These are phyloP conservation scores for Exophiala oligosperma DNA, from an alignment of 2,329 filamentous ascomycete species.

Conservation along the genomic window DNA sequence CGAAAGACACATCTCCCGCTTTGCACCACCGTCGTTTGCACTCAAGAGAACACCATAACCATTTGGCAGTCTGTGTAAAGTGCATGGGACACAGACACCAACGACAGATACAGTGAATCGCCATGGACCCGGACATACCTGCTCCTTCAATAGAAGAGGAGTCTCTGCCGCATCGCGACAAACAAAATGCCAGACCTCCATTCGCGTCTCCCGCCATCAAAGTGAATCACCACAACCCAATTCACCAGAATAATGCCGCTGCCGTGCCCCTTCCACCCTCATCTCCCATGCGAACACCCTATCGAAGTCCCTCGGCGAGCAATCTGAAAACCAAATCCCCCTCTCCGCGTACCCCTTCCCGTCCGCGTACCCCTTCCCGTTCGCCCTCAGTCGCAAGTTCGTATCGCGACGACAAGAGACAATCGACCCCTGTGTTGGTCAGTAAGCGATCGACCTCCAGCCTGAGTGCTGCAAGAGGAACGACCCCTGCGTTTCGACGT, in stretches of 20 bases:
- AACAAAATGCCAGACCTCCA: background rate
- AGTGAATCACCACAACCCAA: constrained; percentile 11
- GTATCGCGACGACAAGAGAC: constrained; percentile 22
- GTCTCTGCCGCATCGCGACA: constrained; percentile 6
- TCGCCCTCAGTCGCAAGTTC: constrained; percentile 28
- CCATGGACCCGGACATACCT: constrained; percentile 28
- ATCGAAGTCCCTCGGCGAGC: constrained; percentile 12
- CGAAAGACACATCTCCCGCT: background rate
- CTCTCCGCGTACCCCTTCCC: constrained; percentile 19
- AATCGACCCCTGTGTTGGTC: constrained; percentile 20
- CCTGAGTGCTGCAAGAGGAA: constrained; percentile 23
- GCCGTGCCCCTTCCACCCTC: constrained; percentile 19
- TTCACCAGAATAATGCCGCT: constrained; percentile 10
- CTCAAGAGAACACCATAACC: background rate
- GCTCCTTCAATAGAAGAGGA: constrained; percentile 23
- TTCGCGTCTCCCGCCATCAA: constrained; percentile 18
- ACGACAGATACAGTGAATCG: background rate
- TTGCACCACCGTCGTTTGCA: background rate
- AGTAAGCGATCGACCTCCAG: constrained; percentile 24
- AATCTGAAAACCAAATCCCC: constrained; percentile 15
- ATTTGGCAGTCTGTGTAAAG: background rate
- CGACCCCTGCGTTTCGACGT: constrained; percentile 28
- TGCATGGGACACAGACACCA: background rate
- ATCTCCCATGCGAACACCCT: constrained; percentile 21
- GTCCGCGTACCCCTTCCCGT: constrained; percentile 23